Conservation (phyloP, 148 eudicot genomes). For the Bassia scoparia region DNA sequence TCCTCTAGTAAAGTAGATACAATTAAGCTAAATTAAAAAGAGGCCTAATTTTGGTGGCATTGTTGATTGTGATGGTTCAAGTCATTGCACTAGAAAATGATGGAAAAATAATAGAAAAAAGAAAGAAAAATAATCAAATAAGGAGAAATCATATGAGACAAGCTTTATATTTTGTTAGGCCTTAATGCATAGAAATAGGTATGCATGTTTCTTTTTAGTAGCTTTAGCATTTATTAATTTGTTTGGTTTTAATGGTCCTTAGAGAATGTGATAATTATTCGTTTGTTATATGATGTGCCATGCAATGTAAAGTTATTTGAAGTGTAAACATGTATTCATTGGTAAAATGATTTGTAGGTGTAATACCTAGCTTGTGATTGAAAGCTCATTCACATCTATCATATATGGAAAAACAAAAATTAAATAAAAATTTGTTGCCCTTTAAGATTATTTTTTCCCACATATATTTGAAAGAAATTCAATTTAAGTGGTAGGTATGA, state of each 20-base stretch:
- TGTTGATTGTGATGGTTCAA: constrained; percentile 12
- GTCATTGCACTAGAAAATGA: constrained; percentile 1
- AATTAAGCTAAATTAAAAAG: constrained; percentile 8
- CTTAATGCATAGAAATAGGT: not conserved
- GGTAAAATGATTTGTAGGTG: no score
- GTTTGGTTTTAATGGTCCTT: not conserved
- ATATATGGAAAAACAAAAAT: no score
- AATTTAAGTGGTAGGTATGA: no score
- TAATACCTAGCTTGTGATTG: no score
- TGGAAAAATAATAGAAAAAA: not conserved
- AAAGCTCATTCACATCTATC: no score
- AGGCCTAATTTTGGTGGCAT: constrained; percentile 21
- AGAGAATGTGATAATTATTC: not conserved
- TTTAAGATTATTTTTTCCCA: no score
- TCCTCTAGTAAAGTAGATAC: constrained; percentile 13
- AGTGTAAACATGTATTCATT: not conserved
- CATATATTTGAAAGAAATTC: no score
- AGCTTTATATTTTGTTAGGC: constrained; percentile 9
- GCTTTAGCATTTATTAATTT: not conserved
- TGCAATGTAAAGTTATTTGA: no score
- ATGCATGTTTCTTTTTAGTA: not conserved
- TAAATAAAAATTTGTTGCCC: no score
- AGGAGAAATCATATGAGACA: not conserved
- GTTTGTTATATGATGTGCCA: no score
- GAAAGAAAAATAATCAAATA: not conserved